Conservation (phyloP, 1,139 yeast genomes). For the Yamadazyma sp. region DNA sequence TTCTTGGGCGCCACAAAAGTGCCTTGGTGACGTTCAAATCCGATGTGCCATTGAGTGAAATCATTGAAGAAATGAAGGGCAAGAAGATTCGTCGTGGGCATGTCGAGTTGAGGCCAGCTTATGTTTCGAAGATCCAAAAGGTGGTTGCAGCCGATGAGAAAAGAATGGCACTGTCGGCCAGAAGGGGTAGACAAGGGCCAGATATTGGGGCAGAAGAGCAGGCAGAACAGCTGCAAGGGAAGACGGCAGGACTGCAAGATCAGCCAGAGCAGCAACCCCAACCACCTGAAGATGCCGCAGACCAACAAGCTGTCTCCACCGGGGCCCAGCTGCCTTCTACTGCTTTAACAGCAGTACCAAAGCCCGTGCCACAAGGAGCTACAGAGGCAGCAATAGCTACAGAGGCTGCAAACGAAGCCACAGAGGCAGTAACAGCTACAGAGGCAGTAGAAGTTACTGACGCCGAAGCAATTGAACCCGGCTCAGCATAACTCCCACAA, state of each 20-base stretch:
- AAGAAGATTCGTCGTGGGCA: constrained; percentile 29
- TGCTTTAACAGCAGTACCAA: too few species aligned
- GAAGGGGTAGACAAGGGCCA: neutral
- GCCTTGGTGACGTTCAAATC: constrained; percentile 56
- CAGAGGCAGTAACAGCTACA: neutral
- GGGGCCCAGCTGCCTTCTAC: too few species aligned
- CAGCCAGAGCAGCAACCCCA: too few species aligned
- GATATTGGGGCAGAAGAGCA: neutral
- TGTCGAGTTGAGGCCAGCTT: constrained; percentile 42
- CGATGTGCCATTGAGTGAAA: constrained; percentile 40
- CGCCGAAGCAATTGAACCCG: neutral
- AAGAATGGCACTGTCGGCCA: constrained; percentile 1
- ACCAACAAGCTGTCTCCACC: too few species aligned
- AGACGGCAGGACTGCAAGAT: too few species aligned
- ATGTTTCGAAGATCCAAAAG: constrained; percentile 40
- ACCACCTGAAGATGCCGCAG: too few species aligned
- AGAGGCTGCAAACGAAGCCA: constrained; percentile 1
- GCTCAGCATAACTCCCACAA: too few species aligned
- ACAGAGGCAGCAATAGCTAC: constrained; percentile 3
- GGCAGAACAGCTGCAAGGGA: too few species aligned
- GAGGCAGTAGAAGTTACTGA: constrained; percentile 6
- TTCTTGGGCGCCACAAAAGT: constrained; percentile 31
- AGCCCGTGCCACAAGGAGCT: too few species aligned
- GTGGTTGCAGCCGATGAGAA: constrained; percentile 32
- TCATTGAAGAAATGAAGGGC: constrained; percentile 37